These are phyloP conservation scores for Trichoderma sp. DNA, from an alignment of 2,329 filamentous ascomycete genomes.

Conservation along the genomic window DNA sequence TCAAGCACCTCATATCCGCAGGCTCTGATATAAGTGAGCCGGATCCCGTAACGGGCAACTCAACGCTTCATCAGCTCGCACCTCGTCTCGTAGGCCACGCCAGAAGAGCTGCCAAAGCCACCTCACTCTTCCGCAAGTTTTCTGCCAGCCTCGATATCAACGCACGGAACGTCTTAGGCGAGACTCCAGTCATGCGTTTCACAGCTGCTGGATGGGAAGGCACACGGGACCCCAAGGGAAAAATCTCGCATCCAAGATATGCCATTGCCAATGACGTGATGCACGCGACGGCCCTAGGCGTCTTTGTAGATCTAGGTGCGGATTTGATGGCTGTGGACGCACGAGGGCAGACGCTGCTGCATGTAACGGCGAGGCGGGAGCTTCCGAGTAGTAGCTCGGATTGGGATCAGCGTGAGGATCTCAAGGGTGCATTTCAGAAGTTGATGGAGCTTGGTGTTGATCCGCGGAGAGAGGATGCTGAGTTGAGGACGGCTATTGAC, in stretches of 20 bases:
- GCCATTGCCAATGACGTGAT: not conserved
- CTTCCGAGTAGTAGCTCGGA: not conserved
- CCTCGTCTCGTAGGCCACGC: not conserved
- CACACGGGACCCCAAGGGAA: not conserved
- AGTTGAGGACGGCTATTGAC: conserved; percentile 1
- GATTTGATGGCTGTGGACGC: not conserved
- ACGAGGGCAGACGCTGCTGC: not conserved
- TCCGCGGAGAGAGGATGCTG: not conserved
- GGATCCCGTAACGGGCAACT: not conserved
- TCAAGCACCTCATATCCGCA: not conserved
- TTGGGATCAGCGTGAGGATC: not conserved
- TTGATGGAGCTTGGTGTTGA: not conserved
- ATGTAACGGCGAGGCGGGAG: not conserved
- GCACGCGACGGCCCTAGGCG: not conserved
- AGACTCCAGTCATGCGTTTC: not conserved
- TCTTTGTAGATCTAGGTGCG: not conserved
- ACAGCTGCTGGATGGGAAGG: not conserved
- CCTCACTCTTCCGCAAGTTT: not conserved
- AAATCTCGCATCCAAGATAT: not conserved
- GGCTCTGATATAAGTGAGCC: not conserved
- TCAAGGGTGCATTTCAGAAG: not conserved
- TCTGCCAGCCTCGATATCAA: not conserved
- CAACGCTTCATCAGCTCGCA: not conserved
- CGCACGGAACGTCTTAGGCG: not conserved
- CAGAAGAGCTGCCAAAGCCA: not conserved